Base-by-base conservation (phyloP, 2,329 filamentous ascomycete species). In the Colletotrichum viniferum region DNA sequence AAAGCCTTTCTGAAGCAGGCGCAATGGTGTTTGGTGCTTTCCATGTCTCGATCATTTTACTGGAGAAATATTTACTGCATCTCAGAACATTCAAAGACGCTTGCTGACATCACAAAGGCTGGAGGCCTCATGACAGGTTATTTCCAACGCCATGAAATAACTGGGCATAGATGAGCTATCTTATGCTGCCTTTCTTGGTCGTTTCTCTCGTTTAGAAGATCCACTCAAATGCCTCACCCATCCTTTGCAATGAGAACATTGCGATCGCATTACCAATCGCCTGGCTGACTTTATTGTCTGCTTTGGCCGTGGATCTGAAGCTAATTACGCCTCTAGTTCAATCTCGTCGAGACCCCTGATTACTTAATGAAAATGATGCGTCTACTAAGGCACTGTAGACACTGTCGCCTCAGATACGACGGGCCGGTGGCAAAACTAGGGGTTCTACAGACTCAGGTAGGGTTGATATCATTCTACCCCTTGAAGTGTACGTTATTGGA, bases 41-140 rank as follows among this genome's bases (percentile, higher is more conserved):
- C 5, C 18, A 48, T 48, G 38, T 48, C 38, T 48, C 18, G 18
- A n/a, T 48, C 38, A 48, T 48, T 7, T 5, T 48, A 12, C 3
- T 2, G 38, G 18, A n/a, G 18, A 9, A 48, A n/a, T 48, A n/a
- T n/a, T 12, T 48, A n/a, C 38, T 48, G 43, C 18, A 48, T 1
- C 43, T 48, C 43, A 48, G 38, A 48, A 48, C n/a, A 0, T 48
- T 21, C n/a, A 48, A 48, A 48, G 43, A 48, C 3, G 43, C n/a
- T 48, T 48, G n/a, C 43, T 48, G 10, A 48, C 21, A 12, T 4
- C 0, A 3, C 10, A 0, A 48, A 48, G 43, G 43, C 0, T 0
- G 18, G 18, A 48, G 43, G 43, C 43, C 0, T 48, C 3, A 21
- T 12, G 0, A 48, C 0, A 13, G n/a, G 18, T 48, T 13, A 48